These are phyloP conservation scores for Lepidium africanum DNA, from an alignment of 345 rosid species.

Conservation along the genomic window DNA sequence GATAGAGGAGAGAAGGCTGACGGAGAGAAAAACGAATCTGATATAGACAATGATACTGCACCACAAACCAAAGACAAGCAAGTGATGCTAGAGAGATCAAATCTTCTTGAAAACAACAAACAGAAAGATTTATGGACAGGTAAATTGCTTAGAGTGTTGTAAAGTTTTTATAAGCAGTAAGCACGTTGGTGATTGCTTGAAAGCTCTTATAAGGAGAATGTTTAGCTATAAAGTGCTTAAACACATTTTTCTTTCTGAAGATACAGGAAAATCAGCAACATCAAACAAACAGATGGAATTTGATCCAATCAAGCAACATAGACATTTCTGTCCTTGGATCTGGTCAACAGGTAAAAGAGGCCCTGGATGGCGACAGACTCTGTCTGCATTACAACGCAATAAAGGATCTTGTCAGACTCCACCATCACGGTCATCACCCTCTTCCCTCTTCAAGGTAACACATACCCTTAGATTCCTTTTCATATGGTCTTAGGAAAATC, in stretches of 20 bases:
- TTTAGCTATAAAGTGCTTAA: background rate
- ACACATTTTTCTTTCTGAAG: background rate
- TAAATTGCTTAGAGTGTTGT: slow-evolving; percentile 17
- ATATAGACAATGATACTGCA: slow-evolving; percentile 21
- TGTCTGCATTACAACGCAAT: slow-evolving; percentile 54
- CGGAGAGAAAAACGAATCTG: background rate
- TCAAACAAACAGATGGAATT: slow-evolving; percentile 54
- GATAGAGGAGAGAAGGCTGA: slow-evolving; percentile 8
- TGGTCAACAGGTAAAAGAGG: slow-evolving; percentile 39
- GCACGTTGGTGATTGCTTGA: background rate
- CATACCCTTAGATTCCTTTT: background rate
- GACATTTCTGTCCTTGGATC: slow-evolving; percentile 97
- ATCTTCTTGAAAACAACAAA: slow-evolving; percentile 30
- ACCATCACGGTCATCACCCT: slow-evolving; percentile 34
- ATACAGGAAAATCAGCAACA: slow-evolving; percentile 32
- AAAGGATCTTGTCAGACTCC: slow-evolving; percentile 36
- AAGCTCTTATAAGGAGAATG: background rate
- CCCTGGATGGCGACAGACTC: slow-evolving; percentile 85
- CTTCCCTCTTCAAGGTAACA: slow-evolving; percentile 58
- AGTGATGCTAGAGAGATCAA: slow-evolving; percentile 21
- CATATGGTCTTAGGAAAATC: background rate
- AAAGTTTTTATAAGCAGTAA: background rate
- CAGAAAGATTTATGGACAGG: slow-evolving; percentile 27
- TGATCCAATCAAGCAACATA: slow-evolving; percentile 86
- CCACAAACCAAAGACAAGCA: slow-evolving; percentile 21